Conservation (phyloP, 2,329 filamentous ascomycete genomes). For the Diplodia corticola region DNA sequence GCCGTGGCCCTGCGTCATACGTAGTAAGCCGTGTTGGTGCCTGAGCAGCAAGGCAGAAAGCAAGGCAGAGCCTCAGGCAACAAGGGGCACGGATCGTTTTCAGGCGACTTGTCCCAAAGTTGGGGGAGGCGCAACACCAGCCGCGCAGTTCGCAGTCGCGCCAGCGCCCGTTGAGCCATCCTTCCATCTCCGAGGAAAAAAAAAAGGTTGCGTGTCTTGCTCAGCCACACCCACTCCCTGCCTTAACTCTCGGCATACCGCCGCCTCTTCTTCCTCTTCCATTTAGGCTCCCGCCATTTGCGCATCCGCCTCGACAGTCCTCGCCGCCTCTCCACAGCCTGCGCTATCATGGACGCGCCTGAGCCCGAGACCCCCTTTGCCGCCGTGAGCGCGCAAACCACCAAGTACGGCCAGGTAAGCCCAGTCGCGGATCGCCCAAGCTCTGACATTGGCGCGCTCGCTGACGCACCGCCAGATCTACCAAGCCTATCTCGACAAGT, state of each 20-base stretch:
- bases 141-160: slow-evolving; percentile 19
- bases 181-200: slow-evolving; percentile 4
- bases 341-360: slow-evolving; percentile 71
- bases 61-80: slow-evolving; percentile 27
- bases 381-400: slow-evolving; percentile 83
- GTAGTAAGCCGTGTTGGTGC: not conserved
- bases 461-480: slow-evolving; percentile 65
- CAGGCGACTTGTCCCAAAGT: slow-evolving; percentile 20
- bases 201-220: slow-evolving; percentile 13
- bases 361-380: slow-evolving; percentile 93
- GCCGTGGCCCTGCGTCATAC: slow-evolving; percentile 8
- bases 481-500: slow-evolving; percentile 90
- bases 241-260: not conserved
- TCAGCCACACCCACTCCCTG: not conserved
- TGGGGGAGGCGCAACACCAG: slow-evolving; percentile 20
- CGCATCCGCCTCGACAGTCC: not conserved
- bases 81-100: slow-evolving; percentile 32
- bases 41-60: slow-evolving; percentile 16
- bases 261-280: not conserved
- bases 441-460: not conserved
- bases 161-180: slow-evolving; percentile 16
- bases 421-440: not conserved
- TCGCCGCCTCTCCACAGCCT: not conserved
- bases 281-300: not conserved
- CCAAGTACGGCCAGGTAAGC: slow-evolving; percentile 69